These are phyloP conservation scores for Ascoidea asiatica DNA, from an alignment of 805 yeast genomes.

Conservation along the genomic window DNA sequence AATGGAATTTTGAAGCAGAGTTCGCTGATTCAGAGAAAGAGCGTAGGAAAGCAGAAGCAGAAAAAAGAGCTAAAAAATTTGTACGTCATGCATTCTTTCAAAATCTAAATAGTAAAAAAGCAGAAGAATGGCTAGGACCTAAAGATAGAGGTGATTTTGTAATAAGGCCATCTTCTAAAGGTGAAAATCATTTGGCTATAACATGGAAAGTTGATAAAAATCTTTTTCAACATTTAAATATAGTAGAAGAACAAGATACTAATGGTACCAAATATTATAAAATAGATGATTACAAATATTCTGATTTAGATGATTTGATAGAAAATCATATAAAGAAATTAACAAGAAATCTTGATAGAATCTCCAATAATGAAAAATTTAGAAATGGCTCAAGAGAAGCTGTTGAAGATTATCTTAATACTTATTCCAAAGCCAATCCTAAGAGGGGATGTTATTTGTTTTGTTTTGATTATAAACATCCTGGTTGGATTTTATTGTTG, in stretches of 20 bases:
- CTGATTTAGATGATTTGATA: slow-evolving; percentile 88
- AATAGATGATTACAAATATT: slow-evolving; percentile 59
- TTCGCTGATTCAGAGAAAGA: slow-evolving; percentile 47
- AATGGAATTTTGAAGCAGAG: slow-evolving; percentile 78
- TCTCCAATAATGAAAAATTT: slow-evolving; percentile 81
- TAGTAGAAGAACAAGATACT: slow-evolving; percentile 59
- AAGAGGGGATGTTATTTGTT: slow-evolving; percentile 83
- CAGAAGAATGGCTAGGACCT: slow-evolving; percentile 87
- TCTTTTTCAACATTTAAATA: slow-evolving; percentile 82
- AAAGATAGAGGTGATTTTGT: slow-evolving; percentile 84
- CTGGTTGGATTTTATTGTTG: slow-evolving; percentile 86
- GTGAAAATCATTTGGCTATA: slow-evolving; percentile 75
- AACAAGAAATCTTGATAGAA: slow-evolving; percentile 70
- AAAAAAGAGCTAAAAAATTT: slow-evolving; percentile 58
- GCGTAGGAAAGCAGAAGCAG: slow-evolving; percentile 45
- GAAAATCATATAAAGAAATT: slow-evolving; percentile 77
- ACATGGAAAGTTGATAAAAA: slow-evolving; percentile 95
- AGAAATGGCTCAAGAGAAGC: slow-evolving; percentile 67
- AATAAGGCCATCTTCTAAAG: slow-evolving; percentile 87
- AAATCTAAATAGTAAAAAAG: slow-evolving; percentile 72
- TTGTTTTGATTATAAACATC: slow-evolving; percentile 77
- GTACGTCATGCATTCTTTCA: slow-evolving; percentile 87
- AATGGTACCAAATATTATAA: slow-evolving; percentile 40
- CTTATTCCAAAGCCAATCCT: slow-evolving; percentile 85
- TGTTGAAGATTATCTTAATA: slow-evolving; percentile 74